Conservation (phyloP, 1,139 yeast species). For the Taiozyma sp. region DNA sequence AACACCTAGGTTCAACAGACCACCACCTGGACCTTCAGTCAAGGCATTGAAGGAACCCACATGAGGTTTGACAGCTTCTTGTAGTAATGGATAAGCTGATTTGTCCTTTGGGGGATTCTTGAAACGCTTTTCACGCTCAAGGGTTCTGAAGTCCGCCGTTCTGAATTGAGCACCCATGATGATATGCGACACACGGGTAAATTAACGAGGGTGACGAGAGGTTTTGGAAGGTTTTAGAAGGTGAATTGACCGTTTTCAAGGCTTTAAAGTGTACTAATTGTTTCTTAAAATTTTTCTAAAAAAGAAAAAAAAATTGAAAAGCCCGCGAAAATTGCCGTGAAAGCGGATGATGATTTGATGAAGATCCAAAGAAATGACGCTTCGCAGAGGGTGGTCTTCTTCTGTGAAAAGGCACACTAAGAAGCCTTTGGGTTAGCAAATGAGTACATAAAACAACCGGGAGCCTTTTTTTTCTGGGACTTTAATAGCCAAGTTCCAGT, state of each 20-base stretch:
- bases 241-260: not conserved
- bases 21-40: conserved; percentile 83
- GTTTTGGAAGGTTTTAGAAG: not conserved
- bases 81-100: conserved; percentile 74
- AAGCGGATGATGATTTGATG: not conserved
- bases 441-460: too few relatives aligned
- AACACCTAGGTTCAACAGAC: conserved; percentile 79
- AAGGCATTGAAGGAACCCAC: conserved; percentile 94
- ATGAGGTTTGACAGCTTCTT: conserved; percentile 92
- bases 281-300: conserved; percentile 2
- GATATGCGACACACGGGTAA: not conserved
- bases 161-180: conserved; percentile 22
- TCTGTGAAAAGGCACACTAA: too few relatives aligned
- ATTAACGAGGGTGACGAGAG: not conserved
- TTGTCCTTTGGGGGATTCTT: conserved; percentile 86
- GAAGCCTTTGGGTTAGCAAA: not conserved
- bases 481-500: too few relatives aligned
- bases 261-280: not conserved
- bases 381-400: too few relatives aligned
- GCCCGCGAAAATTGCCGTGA: conserved; percentile 1
- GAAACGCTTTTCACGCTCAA: conserved; percentile 84
- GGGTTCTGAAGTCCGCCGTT: conserved; percentile 64
- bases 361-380: not conserved
- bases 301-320: not conserved
- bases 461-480: too few relatives aligned